Evolutionary conservation across 768 basidiomycete species (phyloP).

Genomic region (Pisolithus orientalis): DNA sequence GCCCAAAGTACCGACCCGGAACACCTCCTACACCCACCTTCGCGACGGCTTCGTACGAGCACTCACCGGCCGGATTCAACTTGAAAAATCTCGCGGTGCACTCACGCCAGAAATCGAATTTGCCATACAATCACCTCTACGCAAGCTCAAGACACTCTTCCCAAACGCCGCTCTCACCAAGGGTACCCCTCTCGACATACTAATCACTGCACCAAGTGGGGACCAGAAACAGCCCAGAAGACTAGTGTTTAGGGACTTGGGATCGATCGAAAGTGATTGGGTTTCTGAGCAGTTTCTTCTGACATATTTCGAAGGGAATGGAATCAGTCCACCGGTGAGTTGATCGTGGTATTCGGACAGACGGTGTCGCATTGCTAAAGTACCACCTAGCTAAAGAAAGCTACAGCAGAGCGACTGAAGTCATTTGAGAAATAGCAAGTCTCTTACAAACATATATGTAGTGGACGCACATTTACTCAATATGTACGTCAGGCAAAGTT

Average conservation of each 20-base stretch:
- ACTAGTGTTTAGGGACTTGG: slow-evolving; percentile 66
- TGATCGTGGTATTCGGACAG: background rate
- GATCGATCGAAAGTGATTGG: slow-evolving; percentile 67
- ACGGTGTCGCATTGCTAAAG: background rate
- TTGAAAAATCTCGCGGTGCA: slow-evolving; percentile 43
- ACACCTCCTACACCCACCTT: slow-evolving; percentile 71
- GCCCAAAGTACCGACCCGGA: slow-evolving; percentile 71
- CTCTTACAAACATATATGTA: no score
- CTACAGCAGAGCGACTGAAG: slow-evolving; percentile 17
- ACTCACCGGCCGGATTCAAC: slow-evolving; percentile 52
- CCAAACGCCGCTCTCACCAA: slow-evolving; percentile 65
- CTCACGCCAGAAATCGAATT: slow-evolving; percentile 57
- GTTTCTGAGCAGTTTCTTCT: slow-evolving; percentile 66
- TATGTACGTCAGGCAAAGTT: no score
- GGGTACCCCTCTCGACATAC: slow-evolving; percentile 61
- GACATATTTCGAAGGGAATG: slow-evolving; percentile 68
- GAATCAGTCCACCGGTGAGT: slow-evolving; percentile 67
- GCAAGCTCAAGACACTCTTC: slow-evolving; percentile 71
- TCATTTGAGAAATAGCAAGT: background rate
- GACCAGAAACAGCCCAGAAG: slow-evolving; percentile 43
- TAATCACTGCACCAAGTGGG: slow-evolving; percentile 48
- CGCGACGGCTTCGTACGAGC: slow-evolving; percentile 81
- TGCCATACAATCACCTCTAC: slow-evolving; percentile 54
- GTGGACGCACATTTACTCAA: no score
- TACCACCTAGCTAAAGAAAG: slow-evolving; percentile 23